Percentiles rank a stretch among this genome's conserved stretches.
phyloP scores from a whole-genome alignment of 2,329 filamentous ascomycete species.

The Teratosphaeria nubilosa region DNA sequence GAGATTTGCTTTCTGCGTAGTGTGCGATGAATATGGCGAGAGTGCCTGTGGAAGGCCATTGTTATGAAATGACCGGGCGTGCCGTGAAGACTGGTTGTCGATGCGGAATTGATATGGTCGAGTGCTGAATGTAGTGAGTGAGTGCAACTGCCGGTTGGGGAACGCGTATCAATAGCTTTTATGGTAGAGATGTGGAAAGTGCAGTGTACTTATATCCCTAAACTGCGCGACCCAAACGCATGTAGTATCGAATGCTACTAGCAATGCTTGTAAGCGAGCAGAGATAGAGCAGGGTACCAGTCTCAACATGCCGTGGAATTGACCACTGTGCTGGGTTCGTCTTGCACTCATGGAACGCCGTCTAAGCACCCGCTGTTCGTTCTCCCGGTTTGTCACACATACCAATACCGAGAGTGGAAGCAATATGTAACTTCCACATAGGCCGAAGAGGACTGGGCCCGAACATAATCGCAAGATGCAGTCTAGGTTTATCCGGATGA shows the following conservation, averaged over 20 bases:
- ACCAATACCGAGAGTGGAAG: background rate
- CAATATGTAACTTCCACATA: background rate
- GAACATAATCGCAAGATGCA: background rate
- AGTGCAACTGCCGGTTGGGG: background rate
- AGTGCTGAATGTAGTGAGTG: background rate
- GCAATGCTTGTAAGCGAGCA: background rate
- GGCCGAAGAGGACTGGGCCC: background rate
- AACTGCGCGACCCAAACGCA: background rate
- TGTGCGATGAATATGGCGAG: conserved; percentile 13
- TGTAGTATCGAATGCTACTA: background rate
- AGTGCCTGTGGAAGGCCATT: conserved; percentile 20
- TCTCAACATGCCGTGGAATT: background rate
- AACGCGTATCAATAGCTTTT: background rate
- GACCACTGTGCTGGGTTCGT: background rate
- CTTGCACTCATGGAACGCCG: background rate
- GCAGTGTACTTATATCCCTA: background rate
- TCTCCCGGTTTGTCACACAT: background rate
- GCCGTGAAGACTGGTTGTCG: background rate
- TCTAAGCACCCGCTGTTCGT: background rate
- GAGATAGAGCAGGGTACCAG: background rate
- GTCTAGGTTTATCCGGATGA: background rate
- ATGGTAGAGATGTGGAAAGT: background rate
- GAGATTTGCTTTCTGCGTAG: conserved; percentile 23
- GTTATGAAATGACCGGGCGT: background rate
- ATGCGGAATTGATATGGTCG: background rate